Percentiles rank a stretch among this genome's conserved stretches.
phyloP scores from a whole-genome alignment of 495 filamentous ascomycete genomes.

The Apiosordaria backusii region DNA sequence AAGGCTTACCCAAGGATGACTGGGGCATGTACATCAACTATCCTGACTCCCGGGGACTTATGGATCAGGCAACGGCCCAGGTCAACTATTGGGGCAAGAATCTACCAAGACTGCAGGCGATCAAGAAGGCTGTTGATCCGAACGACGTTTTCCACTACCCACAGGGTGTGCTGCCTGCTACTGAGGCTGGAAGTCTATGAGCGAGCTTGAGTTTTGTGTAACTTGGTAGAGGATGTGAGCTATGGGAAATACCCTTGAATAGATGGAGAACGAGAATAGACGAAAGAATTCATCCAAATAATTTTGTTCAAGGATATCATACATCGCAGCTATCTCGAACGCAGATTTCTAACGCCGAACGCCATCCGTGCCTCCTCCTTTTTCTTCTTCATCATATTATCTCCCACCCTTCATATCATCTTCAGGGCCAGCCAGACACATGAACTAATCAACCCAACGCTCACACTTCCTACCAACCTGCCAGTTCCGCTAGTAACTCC shows the following conservation, averaged over 20 bases:
- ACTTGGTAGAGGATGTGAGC: background rate
- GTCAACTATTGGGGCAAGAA: slow-evolving; percentile 54
- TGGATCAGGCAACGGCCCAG: slow-evolving; percentile 38
- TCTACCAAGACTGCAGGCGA: slow-evolving; percentile 47
- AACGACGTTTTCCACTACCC: slow-evolving; percentile 59
- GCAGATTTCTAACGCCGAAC: too few species aligned
- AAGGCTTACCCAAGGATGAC: slow-evolving; percentile 24
- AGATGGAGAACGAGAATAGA: background rate
- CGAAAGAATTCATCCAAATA: background rate
- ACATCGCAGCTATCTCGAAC: background rate
- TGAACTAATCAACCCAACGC: background rate
- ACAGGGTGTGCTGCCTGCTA: slow-evolving; percentile 30
- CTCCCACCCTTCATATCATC: too few species aligned
- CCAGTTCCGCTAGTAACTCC: background rate
- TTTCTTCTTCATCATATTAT: too few species aligned
- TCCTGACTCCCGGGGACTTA: slow-evolving; percentile 32
- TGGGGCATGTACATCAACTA: slow-evolving; percentile 50
- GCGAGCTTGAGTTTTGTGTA: background rate
- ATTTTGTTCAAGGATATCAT: background rate
- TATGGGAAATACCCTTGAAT: background rate
- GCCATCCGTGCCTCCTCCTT: too few species aligned
- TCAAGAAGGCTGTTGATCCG: slow-evolving; percentile 57
- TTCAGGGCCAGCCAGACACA: background rate
- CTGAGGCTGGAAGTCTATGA: background rate
- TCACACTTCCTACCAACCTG: background rate